These are phyloP conservation scores for Alternaria conjuncta DNA, from an alignment of 2,329 filamentous ascomycete species.

Conservation along the genomic window DNA sequence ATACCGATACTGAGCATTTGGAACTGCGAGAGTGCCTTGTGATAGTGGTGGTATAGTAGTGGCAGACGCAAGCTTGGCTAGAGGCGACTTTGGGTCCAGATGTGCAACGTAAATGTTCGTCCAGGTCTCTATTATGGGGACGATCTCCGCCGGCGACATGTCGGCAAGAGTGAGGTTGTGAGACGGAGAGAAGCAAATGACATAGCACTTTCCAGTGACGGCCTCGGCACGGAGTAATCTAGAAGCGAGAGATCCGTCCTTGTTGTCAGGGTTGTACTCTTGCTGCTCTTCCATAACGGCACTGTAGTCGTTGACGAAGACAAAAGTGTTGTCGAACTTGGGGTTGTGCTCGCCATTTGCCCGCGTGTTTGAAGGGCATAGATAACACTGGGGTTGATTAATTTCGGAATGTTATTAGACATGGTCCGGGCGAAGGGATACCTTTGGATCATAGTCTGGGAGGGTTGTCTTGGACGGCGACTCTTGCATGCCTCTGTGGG, in stretches of 20 bases:
- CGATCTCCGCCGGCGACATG: constrained; percentile 75
- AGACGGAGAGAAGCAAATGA: constrained; percentile 89
- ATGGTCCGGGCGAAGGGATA: constrained; percentile 26
- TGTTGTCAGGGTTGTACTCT: constrained; percentile 68
- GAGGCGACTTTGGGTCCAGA: constrained; percentile 73
- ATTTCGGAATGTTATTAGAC: constrained; percentile 2
- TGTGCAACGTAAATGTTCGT: constrained; percentile 86
- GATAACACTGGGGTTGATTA: constrained; percentile 72
- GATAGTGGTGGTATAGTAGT: constrained; percentile 57
- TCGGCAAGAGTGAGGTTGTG: constrained; percentile 95
- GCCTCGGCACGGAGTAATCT: constrained; percentile 81
- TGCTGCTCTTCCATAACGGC: constrained; percentile 94
- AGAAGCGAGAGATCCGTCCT: constrained; percentile 67
- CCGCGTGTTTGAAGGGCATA: constrained; percentile 89
- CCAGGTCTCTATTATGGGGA: constrained; percentile 88
- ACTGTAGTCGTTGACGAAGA: constrained; percentile 97
- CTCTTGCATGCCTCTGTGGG: constrained; percentile 56
- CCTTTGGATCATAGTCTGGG: constrained; percentile 78
- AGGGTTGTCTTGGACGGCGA: constrained; percentile 55
- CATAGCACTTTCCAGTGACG: constrained; percentile 95
- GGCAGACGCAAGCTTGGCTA: constrained; percentile 57
- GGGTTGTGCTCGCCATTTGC: constrained; percentile 89
- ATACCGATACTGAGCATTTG: constrained; percentile 83
- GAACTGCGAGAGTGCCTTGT: constrained; percentile 55
- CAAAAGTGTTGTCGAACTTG: constrained; percentile 83